Base-by-base conservation (phyloP, 106 monocot genomes). In the Amphibolis antarctica region DNA sequence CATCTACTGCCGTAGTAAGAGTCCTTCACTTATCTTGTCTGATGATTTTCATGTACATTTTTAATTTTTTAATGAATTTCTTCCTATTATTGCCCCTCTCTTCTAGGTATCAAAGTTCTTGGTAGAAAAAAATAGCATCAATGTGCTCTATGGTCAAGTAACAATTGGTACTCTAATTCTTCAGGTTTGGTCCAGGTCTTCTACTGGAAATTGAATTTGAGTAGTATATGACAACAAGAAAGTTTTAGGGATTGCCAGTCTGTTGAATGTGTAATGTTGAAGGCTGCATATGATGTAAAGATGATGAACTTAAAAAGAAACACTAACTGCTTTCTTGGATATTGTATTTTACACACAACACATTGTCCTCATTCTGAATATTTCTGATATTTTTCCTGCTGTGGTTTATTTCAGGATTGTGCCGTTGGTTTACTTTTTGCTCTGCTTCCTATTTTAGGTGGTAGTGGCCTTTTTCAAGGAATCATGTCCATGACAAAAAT, bases 151-250 rank as follows among this genome's bases (percentile, higher is more conserved):
- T 84, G 86, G 86, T 74, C 90, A 98, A 90, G 90, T 98, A 44
- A 90, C 84, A 62, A 87, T 98, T 68, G 96, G 96, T 27, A 98
- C 96, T 44, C 84, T 98, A 42, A 98, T 98, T 80, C 86, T 98
- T 67, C 96, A 98, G 94, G 94, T 96, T 72, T 78, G 78, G 46
- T 50, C 22, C 19, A 11, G 29, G 9, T 43, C 42, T 20, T 43
- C 10, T 20, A 9, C 29, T 29, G 24, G 14, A 28, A 27, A 31
- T 28, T 28, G 20, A 42, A 28, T 60, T 20, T 42, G 20, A 12
- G 28, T 7, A 18, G 1, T 60, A 60, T 9, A 12, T 19, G 42
- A 15, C 26, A 17, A 44, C 19, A 15, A n/a, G 55, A 5, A 27
- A 26, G 48, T 49, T 49, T 9, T 14, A 49, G 29, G 15, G 56